Evolutionary conservation across 2,329 filamentous ascomycete genomes (phyloP).

Genomic region (Coleophoma crateriformis): DNA sequence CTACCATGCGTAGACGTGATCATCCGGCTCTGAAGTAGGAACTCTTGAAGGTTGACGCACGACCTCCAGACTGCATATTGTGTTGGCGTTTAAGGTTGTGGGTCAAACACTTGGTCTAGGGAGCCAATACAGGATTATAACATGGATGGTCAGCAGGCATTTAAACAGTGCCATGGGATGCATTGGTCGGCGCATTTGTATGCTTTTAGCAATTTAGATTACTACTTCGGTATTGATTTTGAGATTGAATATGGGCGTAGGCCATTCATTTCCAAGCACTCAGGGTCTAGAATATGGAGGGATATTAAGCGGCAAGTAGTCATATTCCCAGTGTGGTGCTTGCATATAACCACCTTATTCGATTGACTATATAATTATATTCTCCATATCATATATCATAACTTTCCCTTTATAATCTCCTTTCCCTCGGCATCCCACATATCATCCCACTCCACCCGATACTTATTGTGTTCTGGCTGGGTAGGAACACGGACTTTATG

Average conservation of each 20-base stretch:
- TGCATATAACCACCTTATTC: no score
- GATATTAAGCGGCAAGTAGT: no score
- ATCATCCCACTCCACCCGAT: conserved; percentile 37
- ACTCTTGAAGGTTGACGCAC: neutral
- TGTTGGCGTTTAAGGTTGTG: neutral
- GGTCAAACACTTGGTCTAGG: neutral
- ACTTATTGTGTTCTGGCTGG: conserved; percentile 30
- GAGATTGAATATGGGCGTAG: no score
- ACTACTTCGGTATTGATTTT: no score
- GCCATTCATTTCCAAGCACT: no score
- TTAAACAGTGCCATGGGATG: no score
- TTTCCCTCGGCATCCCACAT: conserved; percentile 26
- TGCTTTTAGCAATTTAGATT: no score
- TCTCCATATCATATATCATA: neutral
- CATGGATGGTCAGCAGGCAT: no score
- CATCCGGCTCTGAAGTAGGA: conserved; percentile 57
- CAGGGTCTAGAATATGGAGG: no score
- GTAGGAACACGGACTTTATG: conserved; percentile 43
- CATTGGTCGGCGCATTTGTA: no score
- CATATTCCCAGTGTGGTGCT: no score
- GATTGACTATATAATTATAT: no score
- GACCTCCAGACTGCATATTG: neutral
- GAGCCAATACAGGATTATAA: neutral
- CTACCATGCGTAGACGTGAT: conserved; percentile 88
- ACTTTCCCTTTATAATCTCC: conserved; percentile 2